Percentiles rank a stretch among this genome's conserved stretches.
phyloP scores from a whole-genome alignment of 2,329 filamentous ascomycete species.

The Colletotrichum lindemuthianum region DNA sequence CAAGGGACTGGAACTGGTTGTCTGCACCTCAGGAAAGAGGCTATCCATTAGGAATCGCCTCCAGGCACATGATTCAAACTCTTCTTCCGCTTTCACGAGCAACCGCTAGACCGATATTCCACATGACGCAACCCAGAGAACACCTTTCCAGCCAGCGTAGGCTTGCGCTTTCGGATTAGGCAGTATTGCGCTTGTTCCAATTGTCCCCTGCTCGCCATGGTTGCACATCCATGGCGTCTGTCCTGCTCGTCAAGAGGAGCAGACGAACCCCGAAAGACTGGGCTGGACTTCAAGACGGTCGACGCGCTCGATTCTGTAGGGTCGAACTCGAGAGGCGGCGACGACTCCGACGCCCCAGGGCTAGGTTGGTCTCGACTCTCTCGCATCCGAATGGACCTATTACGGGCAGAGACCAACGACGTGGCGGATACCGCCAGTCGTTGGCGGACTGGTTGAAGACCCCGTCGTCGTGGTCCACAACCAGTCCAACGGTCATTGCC shows the following conservation, averaged over 20 bases:
- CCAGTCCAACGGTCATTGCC: slow-evolving; percentile 4
- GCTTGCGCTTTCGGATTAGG: slow-evolving; percentile 4
- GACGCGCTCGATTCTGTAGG: slow-evolving; percentile 14
- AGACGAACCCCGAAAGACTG: slow-evolving; percentile 7
- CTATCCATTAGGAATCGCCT: slow-evolving; percentile 27
- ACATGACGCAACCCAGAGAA: slow-evolving; percentile 2
- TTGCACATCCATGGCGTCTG: slow-evolving; percentile 16
- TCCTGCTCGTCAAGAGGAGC: slow-evolving; percentile 4
- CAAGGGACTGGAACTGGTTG: slow-evolving; percentile 36
- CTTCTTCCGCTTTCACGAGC: slow-evolving; percentile 26
- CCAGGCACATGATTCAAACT: slow-evolving; percentile 22
- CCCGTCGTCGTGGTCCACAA: slow-evolving; percentile 10
- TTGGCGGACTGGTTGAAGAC: not conserved
- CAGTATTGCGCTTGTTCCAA: slow-evolving; percentile 4
- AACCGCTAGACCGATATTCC: slow-evolving; percentile 4
- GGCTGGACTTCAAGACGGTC: not conserved
- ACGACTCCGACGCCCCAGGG: not conserved
- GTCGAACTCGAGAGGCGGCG: slow-evolving; percentile 10
- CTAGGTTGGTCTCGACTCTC: slow-evolving; percentile 11
- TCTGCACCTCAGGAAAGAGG: slow-evolving; percentile 30
- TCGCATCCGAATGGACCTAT: slow-evolving; percentile 23
- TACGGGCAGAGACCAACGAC: not conserved
- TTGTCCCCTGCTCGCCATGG: slow-evolving; percentile 10
- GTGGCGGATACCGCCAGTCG: not conserved
- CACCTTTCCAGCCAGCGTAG: slow-evolving; percentile 9